Evolutionary conservation across 257 asterid genomes (phyloP), one percentile per base, ranked within the genome.

Genomic region (Mentha longifolia): DNA sequence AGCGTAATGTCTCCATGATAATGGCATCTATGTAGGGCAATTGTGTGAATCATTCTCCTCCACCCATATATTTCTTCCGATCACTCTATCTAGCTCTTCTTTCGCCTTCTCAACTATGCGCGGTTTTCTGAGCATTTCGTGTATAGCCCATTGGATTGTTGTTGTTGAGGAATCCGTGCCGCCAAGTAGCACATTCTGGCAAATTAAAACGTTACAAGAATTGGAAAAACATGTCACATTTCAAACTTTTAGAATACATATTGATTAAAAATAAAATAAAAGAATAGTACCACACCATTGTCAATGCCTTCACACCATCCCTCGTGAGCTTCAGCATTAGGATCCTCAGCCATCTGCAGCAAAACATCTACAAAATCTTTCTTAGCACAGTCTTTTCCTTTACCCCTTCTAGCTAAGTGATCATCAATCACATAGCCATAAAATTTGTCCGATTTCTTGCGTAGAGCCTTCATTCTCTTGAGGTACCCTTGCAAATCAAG

Each of bases 21-120:
- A 83, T 72, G n/a, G 83, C 73, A 1, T 81, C 80, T 9, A 79
- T 65, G 49, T 81, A 84, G 11, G 82, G 82, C 41, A 78, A 57
- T 5, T 73, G 55, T 14, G 77, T 57, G 49, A 20, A 47, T 80
- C 81, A 7, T 33, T 25, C 67, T 80, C 81, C 22, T 74, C 83
- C 5, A 76, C 81, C 84, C 84, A 78, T 67, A 68, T 66, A 3
- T 74, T 52, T 35, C 61, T 60, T 41, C 84, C 81, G 0, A 76
- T 74, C 11, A 81, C 80, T 7, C 39, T 70, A 3, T 74, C 58
- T 0, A 74, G 78, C 57, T 81, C 82, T 43, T 65, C 78, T 14
- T 58, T 74, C 9, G 76, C 79, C 52, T 69, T 78, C 6, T 22
- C 30, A 7, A 74, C n/a, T 59, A 70, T 60, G 13, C 30, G 64